phyloP scores from a whole-genome alignment of 2,329 filamentous ascomycete genomes.

The Epichloe baconii region DNA sequence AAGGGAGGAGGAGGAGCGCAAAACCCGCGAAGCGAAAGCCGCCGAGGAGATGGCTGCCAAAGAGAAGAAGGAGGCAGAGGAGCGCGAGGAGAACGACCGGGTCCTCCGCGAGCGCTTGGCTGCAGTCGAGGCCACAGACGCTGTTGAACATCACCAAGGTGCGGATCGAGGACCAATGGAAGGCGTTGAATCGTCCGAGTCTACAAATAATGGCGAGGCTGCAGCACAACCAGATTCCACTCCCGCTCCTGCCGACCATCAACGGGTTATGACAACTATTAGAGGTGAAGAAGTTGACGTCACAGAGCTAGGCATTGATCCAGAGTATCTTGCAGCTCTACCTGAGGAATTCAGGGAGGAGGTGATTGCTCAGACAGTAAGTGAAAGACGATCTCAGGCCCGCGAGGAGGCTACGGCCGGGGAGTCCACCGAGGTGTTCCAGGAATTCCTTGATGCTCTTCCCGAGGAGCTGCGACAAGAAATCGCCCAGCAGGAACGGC shows the following conservation, averaged over 20 bases:
- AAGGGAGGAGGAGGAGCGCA: constrained; percentile 52
- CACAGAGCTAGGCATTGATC: constrained; percentile 85
- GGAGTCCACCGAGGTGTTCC: constrained; percentile 72
- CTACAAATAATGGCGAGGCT: constrained; percentile 19
- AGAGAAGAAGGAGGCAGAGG: constrained; percentile 59
- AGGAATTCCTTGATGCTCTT: constrained; percentile 86
- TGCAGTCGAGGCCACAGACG: constrained; percentile 41
- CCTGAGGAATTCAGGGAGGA: constrained; percentile 94
- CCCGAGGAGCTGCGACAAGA: constrained; percentile 84
- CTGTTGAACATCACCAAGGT: constrained; percentile 9
- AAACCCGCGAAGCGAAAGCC: constrained; percentile 57
- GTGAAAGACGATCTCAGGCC: constrained; percentile 68
- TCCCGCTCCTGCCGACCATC: constrained; percentile 10
- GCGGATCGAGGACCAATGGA: constrained; percentile 49
- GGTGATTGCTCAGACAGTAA: constrained; percentile 83
- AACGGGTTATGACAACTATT: constrained; percentile 68
- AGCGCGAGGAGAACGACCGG: constrained; percentile 40
- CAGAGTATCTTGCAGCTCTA: constrained; percentile 90
- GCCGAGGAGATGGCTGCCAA: constrained; percentile 52
- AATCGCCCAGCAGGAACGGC: constrained; percentile 78
- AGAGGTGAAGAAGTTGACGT: constrained; percentile 83
- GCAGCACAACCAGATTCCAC: constrained; percentile 12
- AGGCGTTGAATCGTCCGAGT: constrained; percentile 49
- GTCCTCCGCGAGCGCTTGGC: constrained; percentile 26
- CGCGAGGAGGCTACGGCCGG: constrained; percentile 54